Base-by-base conservation (phyloP, 768 basidiomycete genomes). In the Tricholoma sp. region DNA sequence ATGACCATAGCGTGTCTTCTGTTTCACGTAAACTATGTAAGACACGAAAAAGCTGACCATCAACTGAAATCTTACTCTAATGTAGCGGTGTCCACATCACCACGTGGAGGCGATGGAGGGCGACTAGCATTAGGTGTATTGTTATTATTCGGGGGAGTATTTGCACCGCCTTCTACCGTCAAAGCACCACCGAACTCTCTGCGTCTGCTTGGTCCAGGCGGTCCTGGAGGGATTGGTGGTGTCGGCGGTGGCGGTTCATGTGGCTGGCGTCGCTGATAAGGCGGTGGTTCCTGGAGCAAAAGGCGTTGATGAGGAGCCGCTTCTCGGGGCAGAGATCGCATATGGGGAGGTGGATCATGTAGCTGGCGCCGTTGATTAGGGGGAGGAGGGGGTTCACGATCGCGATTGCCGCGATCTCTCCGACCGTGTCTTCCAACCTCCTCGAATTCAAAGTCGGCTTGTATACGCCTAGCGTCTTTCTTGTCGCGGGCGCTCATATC, bases 1-100 rank as follows among this genome's bases (percentile, higher is more conserved):
- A 90, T 71, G 55, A 96, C 83, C 0, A 80, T 76, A 0, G 80
- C 73, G 60, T 94, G 85, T 37, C 85, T 79, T 66, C 93, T 94
- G 60, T 12, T 11, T 31, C 22, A 57, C 35, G 41, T 57, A 54
- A 45, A 27, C 18, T 8, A 9, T 10, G 19, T 37, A 27, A 27
- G 35, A 41, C 9, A n/a, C 16, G 43, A 54, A 41, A 45, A 24
- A n/a, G 50, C 9, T 35, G 52, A 43, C 32, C 10, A 39, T 50
- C 29, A 47, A 35, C 24, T 8, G 41, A 64, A 12, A 5, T 71
- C 83, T 56, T 64, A 88, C 88, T 85, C 82, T 32, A 76, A 70
- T 19, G 75, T 64, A 31, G 77, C 72, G 31, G 84, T 80, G 64
- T 88, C 87, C 19, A 76, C 63, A 56, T 83, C 82, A 0, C 72